These are phyloP conservation scores for Suillus alpinus DNA, from an alignment of 768 basidiomycete species.

Conservation along the genomic window DNA sequence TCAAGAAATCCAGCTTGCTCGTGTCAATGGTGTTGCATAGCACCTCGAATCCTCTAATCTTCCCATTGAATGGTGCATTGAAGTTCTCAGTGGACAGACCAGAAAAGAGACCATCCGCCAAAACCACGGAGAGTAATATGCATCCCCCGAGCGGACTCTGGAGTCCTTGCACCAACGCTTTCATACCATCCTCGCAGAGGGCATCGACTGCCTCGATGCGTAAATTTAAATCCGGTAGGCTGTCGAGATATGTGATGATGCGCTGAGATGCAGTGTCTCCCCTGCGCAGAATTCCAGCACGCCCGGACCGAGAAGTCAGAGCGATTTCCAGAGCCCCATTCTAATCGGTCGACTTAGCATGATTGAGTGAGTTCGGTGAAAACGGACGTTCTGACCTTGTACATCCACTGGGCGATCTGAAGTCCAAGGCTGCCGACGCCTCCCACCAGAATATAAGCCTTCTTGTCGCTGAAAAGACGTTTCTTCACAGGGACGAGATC, in stretches of 20 bases:
- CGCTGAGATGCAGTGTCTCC: not conserved
- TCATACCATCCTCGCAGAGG: not conserved
- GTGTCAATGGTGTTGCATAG: slow-evolving; percentile 16
- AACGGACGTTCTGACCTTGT: not conserved
- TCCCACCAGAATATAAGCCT: slow-evolving; percentile 24
- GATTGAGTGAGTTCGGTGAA: not conserved
- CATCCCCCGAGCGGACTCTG: not conserved
- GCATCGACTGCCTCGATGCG: not conserved
- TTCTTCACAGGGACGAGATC: slow-evolving; percentile 2
- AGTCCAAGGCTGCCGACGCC: slow-evolving; percentile 23
- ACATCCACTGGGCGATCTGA: slow-evolving; percentile 34
- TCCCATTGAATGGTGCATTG: slow-evolving; percentile 19
- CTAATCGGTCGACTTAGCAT: not conserved
- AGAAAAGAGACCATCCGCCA: not conserved
- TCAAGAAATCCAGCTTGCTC: slow-evolving; percentile 26
- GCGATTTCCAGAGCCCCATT: slow-evolving; percentile 27
- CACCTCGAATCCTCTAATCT: slow-evolving; percentile 19
- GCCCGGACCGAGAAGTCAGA: slow-evolving; percentile 25
- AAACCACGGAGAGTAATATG: not conserved
- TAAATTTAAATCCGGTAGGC: not conserved
- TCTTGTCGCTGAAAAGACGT: slow-evolving; percentile 30
- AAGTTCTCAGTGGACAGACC: slow-evolving; percentile 18
- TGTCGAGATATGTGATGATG: not conserved
- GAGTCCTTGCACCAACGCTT: not conserved
- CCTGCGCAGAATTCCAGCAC: slow-evolving; percentile 1